These are phyloP conservation scores for Priceomyces melissophilus DNA, from an alignment of 805 yeast genomes.

Conservation along the genomic window DNA sequence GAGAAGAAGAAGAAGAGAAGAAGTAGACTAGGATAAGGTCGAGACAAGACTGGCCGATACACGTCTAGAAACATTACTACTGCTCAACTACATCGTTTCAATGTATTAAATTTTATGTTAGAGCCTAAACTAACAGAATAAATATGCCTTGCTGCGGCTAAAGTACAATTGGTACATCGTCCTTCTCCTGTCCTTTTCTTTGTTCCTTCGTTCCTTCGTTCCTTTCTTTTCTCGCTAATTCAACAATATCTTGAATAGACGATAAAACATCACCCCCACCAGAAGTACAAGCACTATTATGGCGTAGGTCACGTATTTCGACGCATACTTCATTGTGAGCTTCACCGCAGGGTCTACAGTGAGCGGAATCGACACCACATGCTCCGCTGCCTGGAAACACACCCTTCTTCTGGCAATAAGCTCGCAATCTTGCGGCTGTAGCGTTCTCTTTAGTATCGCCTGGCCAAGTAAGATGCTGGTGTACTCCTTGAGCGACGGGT, in stretches of 20 bases:
- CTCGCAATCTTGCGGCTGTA: conserved; percentile 26
- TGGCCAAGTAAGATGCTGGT: conserved; percentile 36
- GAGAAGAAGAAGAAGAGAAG: too few species aligned
- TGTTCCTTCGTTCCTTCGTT: too few species aligned
- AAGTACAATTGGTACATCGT: too few species aligned
- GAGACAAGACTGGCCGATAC: too few species aligned
- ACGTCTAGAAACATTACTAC: too few species aligned
- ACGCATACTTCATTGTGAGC: conserved; percentile 18
- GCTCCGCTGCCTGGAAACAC: conserved; percentile 40
- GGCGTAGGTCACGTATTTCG: conserved; percentile 21
- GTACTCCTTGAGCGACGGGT: conserved; percentile 33
- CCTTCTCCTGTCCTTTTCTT: too few species aligned
- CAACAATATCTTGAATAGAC: conserved; percentile 23
- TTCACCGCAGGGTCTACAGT: conserved; percentile 28
- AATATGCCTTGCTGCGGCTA: too few species aligned
- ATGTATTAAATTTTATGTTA: too few species aligned
- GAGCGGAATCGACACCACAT: conserved; percentile 40
- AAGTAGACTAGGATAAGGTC: too few species aligned
- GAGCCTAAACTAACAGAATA: too few species aligned
- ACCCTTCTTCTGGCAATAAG: conserved; percentile 34
- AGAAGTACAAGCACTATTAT: conserved; percentile 22
- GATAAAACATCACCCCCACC: conserved; percentile 22
- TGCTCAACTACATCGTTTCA: too few species aligned
- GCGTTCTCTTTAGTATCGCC: conserved; percentile 36
- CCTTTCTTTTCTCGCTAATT: not conserved